A percentile compares a stretch with the other conserved stretches of the same genome.
Conservation (phyloP, 2,329 filamentous ascomycete species). For the Drechmeria coniospora region DNA sequence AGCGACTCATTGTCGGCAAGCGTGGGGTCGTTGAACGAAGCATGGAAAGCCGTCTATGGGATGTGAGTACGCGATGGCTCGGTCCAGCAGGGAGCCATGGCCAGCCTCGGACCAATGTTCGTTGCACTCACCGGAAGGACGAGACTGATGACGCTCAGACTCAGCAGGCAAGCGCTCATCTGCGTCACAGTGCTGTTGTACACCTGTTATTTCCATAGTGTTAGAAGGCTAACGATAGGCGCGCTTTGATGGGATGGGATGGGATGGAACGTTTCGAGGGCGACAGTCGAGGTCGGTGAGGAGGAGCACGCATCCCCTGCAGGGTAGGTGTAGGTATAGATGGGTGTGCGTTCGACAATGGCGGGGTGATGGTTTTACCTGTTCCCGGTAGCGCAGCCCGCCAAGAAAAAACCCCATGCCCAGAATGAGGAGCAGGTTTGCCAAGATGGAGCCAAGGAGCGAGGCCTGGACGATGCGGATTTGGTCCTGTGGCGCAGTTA, state of each 20-base stretch:
- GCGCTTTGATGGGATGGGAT: too few relatives aligned
- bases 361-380: too few relatives aligned
- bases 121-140: slow-evolving; percentile 53
- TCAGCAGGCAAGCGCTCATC: slow-evolving; percentile 88
- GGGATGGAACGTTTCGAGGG: too few relatives aligned
- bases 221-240: too few relatives aligned
- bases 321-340: accelerated
- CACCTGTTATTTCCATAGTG: too few relatives aligned
- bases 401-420: slow-evolving; percentile 86
- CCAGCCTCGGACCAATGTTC: neutral
- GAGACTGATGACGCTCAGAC: slow-evolving; percentile 78
- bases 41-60: slow-evolving; percentile 71
- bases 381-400: slow-evolving; percentile 74
- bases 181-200: slow-evolving; percentile 94
- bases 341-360: too few relatives aligned
- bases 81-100: neutral
- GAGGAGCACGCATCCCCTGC: too few relatives aligned
- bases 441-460: slow-evolving; percentile 74
- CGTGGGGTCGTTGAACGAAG: slow-evolving; percentile 52
- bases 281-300: too few relatives aligned
- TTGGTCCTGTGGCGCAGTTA: slow-evolving; percentile 37
- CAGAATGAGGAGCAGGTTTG: slow-evolving; percentile 75
- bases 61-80: neutral
- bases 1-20: slow-evolving; percentile 57
- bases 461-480: slow-evolving; percentile 88